phyloP scores from a whole-genome alignment of 2,329 filamentous ascomycete genomes.

The Lasiodiplodia theobromae region DNA sequence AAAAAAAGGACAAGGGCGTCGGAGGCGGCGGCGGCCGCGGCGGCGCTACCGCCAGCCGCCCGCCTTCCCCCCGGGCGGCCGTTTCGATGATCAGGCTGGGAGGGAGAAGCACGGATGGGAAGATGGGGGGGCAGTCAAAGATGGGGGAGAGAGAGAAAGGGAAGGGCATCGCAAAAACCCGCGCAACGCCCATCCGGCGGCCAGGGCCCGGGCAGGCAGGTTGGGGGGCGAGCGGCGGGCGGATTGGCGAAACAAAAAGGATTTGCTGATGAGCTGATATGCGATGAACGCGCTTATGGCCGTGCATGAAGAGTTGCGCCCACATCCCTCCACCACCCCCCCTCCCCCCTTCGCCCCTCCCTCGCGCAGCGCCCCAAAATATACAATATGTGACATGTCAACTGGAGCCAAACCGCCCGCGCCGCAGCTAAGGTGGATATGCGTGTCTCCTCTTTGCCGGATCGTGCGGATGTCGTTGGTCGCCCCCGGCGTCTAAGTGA shows the following conservation, averaged over 20 bases:
- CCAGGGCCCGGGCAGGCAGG: too few species aligned
- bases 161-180: too few species aligned
- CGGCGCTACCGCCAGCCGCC: too few species aligned
- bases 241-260: background rate
- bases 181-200: too few species aligned
- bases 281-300: constrained; percentile 1
- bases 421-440: constrained; percentile 16
- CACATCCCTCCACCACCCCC: background rate
- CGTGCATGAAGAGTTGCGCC: constrained; percentile 17
- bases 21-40: too few species aligned
- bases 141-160: too few species aligned
- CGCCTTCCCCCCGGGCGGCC: too few species aligned
- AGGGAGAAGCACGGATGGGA: background rate
- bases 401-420: background rate
- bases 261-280: constrained; percentile 16
- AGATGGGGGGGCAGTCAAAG: too few species aligned
- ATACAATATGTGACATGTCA: constrained; percentile 5
- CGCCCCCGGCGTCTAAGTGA: background rate
- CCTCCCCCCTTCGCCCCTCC: too few species aligned
- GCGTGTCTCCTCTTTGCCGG: background rate
- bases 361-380: background rate
- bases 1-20: too few species aligned
- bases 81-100: background rate
- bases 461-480: constrained; percentile 6
- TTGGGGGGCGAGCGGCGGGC: too few species aligned